A percentile compares a stretch with the other conserved stretches of the same genome.
These are phyloP conservation scores for Stromatinia cepivora DNA, from an alignment of 2,329 filamentous ascomycete species.

Conservation along the genomic window DNA sequence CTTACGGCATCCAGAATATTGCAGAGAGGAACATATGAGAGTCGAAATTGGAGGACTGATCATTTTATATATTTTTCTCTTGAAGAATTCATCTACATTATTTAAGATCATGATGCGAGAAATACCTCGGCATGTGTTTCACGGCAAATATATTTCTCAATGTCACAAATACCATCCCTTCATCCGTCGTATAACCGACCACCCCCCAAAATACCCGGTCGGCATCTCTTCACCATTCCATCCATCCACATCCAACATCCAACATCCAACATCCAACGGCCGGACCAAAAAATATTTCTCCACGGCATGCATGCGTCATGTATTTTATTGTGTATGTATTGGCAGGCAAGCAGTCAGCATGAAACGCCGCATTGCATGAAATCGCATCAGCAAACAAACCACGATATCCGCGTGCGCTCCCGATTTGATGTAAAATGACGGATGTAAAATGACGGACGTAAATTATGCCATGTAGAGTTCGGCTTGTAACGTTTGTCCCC, in stretches of 20 bases:
- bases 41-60: not conserved
- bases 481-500: not conserved
- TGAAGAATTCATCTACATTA: not conserved
- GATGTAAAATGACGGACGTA: not conserved
- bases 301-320: not conserved
- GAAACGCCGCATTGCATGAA: conserved; percentile 14
- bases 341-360: not conserved
- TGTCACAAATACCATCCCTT: not conserved
- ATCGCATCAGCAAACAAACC: not conserved
- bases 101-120: not conserved
- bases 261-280: not conserved
- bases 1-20: not conserved
- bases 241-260: not conserved
- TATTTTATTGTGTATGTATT: not conserved
- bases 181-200: conserved; percentile 2
- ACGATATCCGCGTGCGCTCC: not conserved
- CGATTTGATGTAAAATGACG: not conserved
- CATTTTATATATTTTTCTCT: not conserved
- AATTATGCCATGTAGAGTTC: too few species aligned
- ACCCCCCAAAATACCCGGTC: not conserved
- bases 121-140: not conserved
- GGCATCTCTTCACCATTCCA: not conserved
- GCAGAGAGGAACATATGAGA: not conserved
- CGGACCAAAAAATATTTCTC: not conserved
- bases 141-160: not conserved